Base-by-base conservation (phyloP, 1,284 basidiomycete genomes). In the Cutaneotrichosporon mucoides region DNA sequence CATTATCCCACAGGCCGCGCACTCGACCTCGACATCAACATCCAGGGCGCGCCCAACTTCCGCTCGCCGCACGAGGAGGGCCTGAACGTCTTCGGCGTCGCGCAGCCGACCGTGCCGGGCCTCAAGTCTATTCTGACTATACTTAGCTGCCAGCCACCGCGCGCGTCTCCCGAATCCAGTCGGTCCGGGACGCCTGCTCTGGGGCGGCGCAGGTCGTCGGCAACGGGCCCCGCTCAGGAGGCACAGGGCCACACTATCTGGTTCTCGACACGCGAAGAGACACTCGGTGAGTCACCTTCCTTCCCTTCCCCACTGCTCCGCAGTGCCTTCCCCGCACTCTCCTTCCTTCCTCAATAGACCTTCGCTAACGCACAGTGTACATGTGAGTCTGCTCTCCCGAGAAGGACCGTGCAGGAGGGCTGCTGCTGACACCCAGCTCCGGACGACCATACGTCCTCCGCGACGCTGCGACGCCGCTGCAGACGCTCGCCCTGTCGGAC, bases 361-460 rank as follows among this genome's bases (percentile, higher is more conserved):
- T 24, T 24, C 24, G 24, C 24, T 68, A 43, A 63, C 55, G 56
- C 8, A 40, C 41, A 71, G 72, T 73, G 35, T 72, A 71, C 61
- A 70, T 72, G 73, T 73, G 35, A 45, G 70, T 54, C 64, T 62
- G 60, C 78, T 84, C 86, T 95, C 44, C 12, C 34, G 36, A 40
- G 10, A 59, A 37, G 24, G 24, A 24, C 24, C 24, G 24, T 24
- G 24, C 24, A 24, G 24, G 24, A 24, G 24, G 24, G 24, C 24
- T 24, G 24, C 24, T 24, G 24, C 45, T 94, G 93, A 56, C 52
- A 7, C 43, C 13, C 71, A 94, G 98, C 61, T 93, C 91, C 55
- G 92, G 92, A 10, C 75, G 93, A 36, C 93, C 96, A 0, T 99
- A 96, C 70, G 95, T 99, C 11, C 82, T 99, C n/a, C 84, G 96